These are phyloP conservation scores for Lomentospora prolificans DNA, from an alignment of 2,329 filamentous ascomycete species.

Conservation along the genomic window DNA sequence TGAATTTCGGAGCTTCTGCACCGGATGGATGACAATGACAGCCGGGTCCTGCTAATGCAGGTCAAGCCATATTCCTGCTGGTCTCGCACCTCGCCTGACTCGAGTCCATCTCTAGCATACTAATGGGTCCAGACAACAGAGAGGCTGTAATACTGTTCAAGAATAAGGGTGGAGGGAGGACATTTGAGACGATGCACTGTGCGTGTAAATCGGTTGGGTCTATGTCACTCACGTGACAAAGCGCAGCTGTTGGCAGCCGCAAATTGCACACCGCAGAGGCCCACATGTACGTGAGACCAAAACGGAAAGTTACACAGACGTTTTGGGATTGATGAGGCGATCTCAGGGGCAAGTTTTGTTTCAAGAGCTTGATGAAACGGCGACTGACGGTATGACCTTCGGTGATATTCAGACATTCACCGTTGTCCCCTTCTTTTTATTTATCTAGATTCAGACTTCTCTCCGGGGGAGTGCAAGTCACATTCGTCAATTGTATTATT, in stretches of 20 bases:
- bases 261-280: too few relatives aligned
- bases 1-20: neutral
- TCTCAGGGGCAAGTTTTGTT: slow-evolving; percentile 6
- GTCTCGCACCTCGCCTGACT: too few relatives aligned
- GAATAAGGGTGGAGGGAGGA: too few relatives aligned
- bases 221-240: neutral
- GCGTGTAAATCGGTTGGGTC: too few relatives aligned
- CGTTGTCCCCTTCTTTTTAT: neutral
- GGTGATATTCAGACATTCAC: neutral
- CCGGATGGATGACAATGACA: neutral
- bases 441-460: neutral
- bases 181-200: too few relatives aligned
- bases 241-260: neutral
- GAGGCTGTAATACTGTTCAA: too few relatives aligned
- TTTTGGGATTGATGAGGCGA: neutral
- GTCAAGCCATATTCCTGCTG: too few relatives aligned
- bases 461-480: neutral
- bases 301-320: neutral
- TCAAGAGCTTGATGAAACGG: neutral
- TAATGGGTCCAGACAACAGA: too few relatives aligned
- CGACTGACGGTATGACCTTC: neutral
- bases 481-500: neutral
- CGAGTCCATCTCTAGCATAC: too few relatives aligned
- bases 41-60: too few relatives aligned
- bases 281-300: too few relatives aligned